Percentiles rank a stretch among this genome's conserved stretches.
phyloP scores from a whole-genome alignment of 169 alveolate species.

The Miamiensis avidus region DNA sequence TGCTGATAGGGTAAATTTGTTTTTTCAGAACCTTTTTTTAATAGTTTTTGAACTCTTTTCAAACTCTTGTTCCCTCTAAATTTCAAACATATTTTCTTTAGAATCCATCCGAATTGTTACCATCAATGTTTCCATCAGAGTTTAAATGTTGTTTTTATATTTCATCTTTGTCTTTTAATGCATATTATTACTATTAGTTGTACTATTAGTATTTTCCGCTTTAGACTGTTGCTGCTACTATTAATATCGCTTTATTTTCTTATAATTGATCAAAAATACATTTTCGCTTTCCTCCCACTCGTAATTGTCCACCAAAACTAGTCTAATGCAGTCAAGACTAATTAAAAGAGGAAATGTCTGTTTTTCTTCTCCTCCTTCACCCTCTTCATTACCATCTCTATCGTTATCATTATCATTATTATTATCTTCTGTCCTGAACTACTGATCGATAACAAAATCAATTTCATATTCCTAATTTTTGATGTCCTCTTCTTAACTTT shows the following conservation, averaged over 20 bases:
- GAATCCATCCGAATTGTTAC: slow-evolving; percentile 28
- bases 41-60: neutral
- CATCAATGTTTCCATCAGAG: slow-evolving; percentile 29
- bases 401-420: too few relatives aligned
- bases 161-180: too few relatives aligned
- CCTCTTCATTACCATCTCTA: too few relatives aligned
- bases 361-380: slow-evolving; percentile 23
- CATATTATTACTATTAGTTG: too few relatives aligned
- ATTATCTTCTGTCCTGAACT: too few relatives aligned
- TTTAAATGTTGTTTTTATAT: slow-evolving; percentile 1
- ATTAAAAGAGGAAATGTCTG: slow-evolving; percentile 18
- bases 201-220: neutral
- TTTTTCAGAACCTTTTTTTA: slow-evolving; percentile 10
- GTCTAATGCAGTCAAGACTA: slow-evolving; percentile 27
- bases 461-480: too few relatives aligned
- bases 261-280: slow-evolving; percentile 28
- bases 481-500: too few relatives aligned
- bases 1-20: slow-evolving; percentile 20
- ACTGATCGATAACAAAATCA: too few relatives aligned
- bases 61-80: neutral
- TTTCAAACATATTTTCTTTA: neutral
- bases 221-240: neutral
- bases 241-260: slow-evolving; percentile 17
- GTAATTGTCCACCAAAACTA: slow-evolving; percentile 21
- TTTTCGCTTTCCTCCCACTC: slow-evolving; percentile 41